Evolutionary conservation across 306 rosid genomes (phyloP).

Genomic region (Trifolium repens): DNA sequence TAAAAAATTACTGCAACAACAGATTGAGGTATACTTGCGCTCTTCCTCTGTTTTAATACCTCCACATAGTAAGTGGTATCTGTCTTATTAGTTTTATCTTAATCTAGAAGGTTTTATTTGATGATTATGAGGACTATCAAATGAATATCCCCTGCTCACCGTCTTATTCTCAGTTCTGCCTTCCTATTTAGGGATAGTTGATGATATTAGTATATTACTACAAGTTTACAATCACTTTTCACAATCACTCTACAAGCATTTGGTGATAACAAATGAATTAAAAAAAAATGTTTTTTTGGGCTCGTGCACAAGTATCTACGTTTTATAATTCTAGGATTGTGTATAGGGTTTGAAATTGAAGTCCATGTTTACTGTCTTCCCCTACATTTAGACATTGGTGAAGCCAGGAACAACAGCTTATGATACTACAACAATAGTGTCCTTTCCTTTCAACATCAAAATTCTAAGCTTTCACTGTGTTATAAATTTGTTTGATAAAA

Average conservation of each 20-base stretch:
- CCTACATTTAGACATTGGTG: not conserved
- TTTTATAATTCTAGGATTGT: not conserved
- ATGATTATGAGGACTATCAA: conserved; percentile 11
- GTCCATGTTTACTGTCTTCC: not conserved
- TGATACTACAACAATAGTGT: conserved; percentile 4
- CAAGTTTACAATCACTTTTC: conserved; percentile 6
- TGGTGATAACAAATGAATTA: not conserved
- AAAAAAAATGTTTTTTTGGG: not conserved
- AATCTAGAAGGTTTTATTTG: conserved; percentile 7
- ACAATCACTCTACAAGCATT: conserved; percentile 27
- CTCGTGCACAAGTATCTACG: not conserved
- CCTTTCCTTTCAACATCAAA: not conserved
- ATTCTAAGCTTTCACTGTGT: not conserved
- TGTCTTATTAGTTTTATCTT: conserved; percentile 30
- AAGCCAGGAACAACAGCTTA: not conserved
- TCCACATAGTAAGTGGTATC: not conserved
- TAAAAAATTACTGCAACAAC: conserved; percentile 56
- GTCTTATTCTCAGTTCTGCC: conserved; percentile 9
- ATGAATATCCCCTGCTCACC: conserved; percentile 29
- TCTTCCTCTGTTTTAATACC: conserved; percentile 9
- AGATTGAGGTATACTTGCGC: conserved; percentile 68
- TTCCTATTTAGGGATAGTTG: not conserved
- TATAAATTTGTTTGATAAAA: conserved; percentile 27
- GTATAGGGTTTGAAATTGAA: conserved; percentile 1
- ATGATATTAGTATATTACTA: conserved; percentile 3